phyloP scores from a whole-genome alignment of 2,329 filamentous ascomycete species.

The Fonsecaea pugnacius region DNA sequence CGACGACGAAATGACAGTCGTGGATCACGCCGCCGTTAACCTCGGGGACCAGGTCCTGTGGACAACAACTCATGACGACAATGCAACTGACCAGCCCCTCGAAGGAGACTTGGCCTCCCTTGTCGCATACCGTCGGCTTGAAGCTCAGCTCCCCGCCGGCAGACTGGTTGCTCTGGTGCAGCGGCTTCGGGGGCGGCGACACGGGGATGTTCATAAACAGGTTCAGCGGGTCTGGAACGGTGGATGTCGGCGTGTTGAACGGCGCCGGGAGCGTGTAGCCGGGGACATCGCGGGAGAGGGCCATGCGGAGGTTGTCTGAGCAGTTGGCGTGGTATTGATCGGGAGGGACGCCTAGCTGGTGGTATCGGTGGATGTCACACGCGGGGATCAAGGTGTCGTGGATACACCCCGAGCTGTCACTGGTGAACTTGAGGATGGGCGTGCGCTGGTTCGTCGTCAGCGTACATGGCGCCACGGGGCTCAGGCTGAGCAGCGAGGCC shows the following conservation, averaged over 20 bases:
- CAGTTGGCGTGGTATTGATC: slow-evolving; percentile 47
- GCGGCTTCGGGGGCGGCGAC: not conserved
- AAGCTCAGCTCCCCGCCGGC: slow-evolving; percentile 42
- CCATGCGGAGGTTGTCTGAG: slow-evolving; percentile 46
- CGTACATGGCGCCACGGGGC: slow-evolving; percentile 41
- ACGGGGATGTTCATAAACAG: slow-evolving; percentile 53
- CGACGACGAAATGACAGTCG: slow-evolving; percentile 40
- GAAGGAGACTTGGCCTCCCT: slow-evolving; percentile 45
- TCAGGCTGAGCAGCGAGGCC: slow-evolving; percentile 41
- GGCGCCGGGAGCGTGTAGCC: slow-evolving; percentile 28
- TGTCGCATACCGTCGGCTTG: slow-evolving; percentile 42
- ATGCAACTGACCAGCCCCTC: slow-evolving; percentile 46
- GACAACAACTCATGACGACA: slow-evolving; percentile 50
- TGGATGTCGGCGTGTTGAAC: slow-evolving; percentile 15
- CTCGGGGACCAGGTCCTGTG: slow-evolving; percentile 45
- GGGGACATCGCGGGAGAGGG: slow-evolving; percentile 38
- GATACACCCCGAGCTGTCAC: slow-evolving; percentile 46
- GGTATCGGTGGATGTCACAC: slow-evolving; percentile 48
- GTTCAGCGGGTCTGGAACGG: slow-evolving; percentile 50
- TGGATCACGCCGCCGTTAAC: slow-evolving; percentile 46
- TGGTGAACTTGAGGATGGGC: slow-evolving; percentile 44
- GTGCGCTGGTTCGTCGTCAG: slow-evolving; percentile 46
- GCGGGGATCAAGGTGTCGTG: slow-evolving; percentile 51
- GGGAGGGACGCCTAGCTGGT: slow-evolving; percentile 42
- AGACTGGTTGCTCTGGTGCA: slow-evolving; percentile 13